Percentiles rank a stretch among this genome's conserved stretches.
Evolutionary conservation across 306 rosid species (phyloP).

Genomic region (Prunus padus): DNA sequence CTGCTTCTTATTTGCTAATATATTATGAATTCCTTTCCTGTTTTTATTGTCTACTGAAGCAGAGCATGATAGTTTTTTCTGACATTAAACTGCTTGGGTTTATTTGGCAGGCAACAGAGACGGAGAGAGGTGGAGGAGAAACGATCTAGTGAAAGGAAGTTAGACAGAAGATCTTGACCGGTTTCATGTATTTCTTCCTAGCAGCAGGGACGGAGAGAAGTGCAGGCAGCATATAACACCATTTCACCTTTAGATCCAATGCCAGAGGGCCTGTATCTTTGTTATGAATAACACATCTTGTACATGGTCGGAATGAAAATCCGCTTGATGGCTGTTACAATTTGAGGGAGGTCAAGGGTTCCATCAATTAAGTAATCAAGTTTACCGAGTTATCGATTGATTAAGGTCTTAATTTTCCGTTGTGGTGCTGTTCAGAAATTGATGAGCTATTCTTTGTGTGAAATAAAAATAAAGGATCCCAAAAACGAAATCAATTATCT

Average conservation of each 20-base stretch:
- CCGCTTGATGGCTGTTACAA: constrained; percentile 1
- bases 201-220: background rate
- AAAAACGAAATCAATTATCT: too few species aligned
- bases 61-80: background rate
- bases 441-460: too few species aligned
- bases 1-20: constrained; percentile 6
- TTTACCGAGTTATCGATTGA: background rate
- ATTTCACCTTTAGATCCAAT: background rate
- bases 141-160: constrained; percentile 70
- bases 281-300: background rate
- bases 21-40: background rate
- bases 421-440: background rate
- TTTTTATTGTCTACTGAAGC: constrained; percentile 12
- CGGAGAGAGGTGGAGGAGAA: constrained; percentile 91
- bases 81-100: too few species aligned
- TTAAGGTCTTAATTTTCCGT: background rate
- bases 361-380: background rate
- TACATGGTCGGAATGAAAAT: background rate
- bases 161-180: constrained; percentile 73
- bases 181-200: constrained; percentile 5
- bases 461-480: too few species aligned
- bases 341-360: background rate
- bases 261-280: background rate
- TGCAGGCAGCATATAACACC: background rate
- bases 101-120: constrained; percentile 30